A percentile compares a stretch with the other conserved stretches of the same genome.
These are phyloP conservation scores for Populus hybrid DNA, from an alignment of 441 rosid species.

Conservation along the genomic window DNA sequence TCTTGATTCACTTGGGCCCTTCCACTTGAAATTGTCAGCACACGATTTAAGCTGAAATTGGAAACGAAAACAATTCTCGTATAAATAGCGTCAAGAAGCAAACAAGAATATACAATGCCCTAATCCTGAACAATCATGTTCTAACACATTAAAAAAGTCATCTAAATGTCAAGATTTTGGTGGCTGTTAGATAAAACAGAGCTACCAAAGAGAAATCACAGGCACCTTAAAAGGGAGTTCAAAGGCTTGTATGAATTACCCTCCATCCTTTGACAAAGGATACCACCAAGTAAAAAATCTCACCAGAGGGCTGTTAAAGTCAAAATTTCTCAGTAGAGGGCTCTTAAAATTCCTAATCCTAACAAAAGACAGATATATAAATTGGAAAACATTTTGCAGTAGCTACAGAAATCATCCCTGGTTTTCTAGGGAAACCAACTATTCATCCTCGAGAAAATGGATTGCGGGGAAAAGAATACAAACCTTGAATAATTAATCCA, in stretches of 20 bases:
- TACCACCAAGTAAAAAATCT: no score
- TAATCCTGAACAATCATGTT: neutral
- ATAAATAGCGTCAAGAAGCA: neutral
- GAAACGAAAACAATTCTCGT: neutral
- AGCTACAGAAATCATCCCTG: neutral
- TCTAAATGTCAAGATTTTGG: no score
- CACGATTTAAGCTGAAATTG: constrained; percentile 45
- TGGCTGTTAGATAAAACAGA: no score
- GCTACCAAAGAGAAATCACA: no score
- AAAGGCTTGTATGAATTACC: no score
- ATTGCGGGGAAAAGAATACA: neutral
- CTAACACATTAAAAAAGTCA: neutral
- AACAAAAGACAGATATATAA: neutral
- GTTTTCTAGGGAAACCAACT: neutral
- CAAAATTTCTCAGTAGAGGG: neutral
- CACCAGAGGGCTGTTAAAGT: neutral
- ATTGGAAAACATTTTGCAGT: neutral
- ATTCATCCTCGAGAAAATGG: neutral
- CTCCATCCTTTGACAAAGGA: no score
- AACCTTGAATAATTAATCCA: neutral
- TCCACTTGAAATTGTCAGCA: constrained; percentile 68
- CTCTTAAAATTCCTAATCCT: neutral
- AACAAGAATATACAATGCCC: neutral
- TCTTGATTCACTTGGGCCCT: constrained; percentile 32
- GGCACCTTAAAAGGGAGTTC: no score